Percentiles rank a stretch among this genome's conserved stretches.
These are phyloP conservation scores for Syncephalis plumigaleata DNA, from an alignment of 371 early-diverging fungal genomes.

Conservation along the genomic window DNA sequence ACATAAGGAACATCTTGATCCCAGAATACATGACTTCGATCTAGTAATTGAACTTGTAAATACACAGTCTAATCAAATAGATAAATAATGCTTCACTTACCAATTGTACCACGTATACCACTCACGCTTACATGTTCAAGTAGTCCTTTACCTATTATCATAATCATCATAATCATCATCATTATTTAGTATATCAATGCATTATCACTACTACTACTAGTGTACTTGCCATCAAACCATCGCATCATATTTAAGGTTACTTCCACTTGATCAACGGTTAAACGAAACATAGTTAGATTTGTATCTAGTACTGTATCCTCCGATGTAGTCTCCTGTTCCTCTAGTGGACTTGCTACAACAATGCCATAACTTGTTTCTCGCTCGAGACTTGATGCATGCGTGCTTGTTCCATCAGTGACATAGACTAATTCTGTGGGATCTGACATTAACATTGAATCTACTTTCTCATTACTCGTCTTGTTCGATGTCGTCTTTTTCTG, in stretches of 20 bases:
- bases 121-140: slow-evolving; percentile 65
- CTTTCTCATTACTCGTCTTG: too few species aligned
- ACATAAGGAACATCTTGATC: slow-evolving; percentile 44
- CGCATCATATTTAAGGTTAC: slow-evolving; percentile 74
- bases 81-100: slow-evolving; percentile 7
- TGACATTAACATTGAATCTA: too few species aligned
- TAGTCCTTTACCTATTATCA: slow-evolving; percentile 40
- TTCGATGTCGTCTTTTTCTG: too few species aligned
- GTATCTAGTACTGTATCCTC: slow-evolving; percentile 20
- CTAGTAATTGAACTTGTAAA: slow-evolving; percentile 10
- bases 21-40: slow-evolving; percentile 73
- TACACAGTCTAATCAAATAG: neutral
- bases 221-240: slow-evolving; percentile 70
- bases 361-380: slow-evolving; percentile 4
- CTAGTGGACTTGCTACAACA: neutral
- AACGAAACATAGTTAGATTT: slow-evolving; percentile 76
- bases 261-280: slow-evolving; percentile 66
- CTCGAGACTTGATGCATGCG: slow-evolving; percentile 13
- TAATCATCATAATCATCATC: neutral
- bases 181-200: neutral
- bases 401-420: slow-evolving; percentile 11
- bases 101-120: slow-evolving; percentile 76
- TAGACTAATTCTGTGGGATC: neutral
- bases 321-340: neutral
- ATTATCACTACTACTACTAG: too few species aligned